Evolutionary conservation across 1,139 yeast species (phyloP), one percentile per base, ranked within the genome.

Genomic region (Saccharomycopsis phalli): DNA sequence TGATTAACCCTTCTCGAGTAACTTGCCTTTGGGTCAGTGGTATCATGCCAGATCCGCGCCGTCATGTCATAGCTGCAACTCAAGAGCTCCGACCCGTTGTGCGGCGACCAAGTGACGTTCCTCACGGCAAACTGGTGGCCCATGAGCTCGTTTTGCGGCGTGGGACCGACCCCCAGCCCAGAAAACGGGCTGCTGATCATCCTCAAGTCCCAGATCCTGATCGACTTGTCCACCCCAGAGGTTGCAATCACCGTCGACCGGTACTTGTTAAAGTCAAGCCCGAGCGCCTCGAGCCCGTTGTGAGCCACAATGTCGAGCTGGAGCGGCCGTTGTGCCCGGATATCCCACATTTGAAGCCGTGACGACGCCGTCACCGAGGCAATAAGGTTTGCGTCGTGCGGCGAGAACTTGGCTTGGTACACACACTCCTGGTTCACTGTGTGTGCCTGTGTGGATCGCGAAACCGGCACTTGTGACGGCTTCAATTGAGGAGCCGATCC

Each of bases 11-110:
- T 58, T 40, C 62, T 49, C 36, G 70, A 65, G 40, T 74, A 67
- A 18, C 76, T 60, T 2, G 75, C 74, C 38, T 65, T 59, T 41
- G 70, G 71, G 45, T 71, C 74, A 11, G 82, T 71, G 42, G 69
- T 66, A 57, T 86, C 95, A 35, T 68, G 62, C 97, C 97, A 91
- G 1, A 87, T 75, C 47, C 88, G 64, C 32, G 86, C 80, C 0
- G 94, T 82, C 95, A 88, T 88, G 56, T 91, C 98, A 57, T 88
- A 91, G 8, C 95, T 81, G 4, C 87, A 75, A 41, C 86, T 75
- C 47, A 88, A 59, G 36, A 91, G 61, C 48, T 75, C 75, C 47
- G 77, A 79, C 2, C 83, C 72, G 41, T 70, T 68, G 59, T 88
- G 96, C 1, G 97, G 97, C 1, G 94, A 81, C 95, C 96, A 88